Conservation (phyloP, 2,329 filamentous ascomycete species). For the Sclerotinia nivalis region DNA sequence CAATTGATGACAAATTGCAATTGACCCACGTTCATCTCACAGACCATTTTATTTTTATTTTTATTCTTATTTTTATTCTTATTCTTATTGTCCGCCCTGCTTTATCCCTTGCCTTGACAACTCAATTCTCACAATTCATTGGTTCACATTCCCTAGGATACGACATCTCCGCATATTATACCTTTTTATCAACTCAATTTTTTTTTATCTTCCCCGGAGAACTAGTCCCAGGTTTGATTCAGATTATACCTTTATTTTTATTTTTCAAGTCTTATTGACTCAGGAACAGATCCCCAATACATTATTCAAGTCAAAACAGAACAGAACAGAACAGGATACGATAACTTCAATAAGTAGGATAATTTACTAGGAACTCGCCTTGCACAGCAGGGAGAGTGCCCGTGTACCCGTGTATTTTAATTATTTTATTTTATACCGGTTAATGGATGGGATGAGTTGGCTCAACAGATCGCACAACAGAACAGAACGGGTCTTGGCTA, state of each 20-base stretch:
- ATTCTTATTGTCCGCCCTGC: neutral
- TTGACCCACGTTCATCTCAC: neutral
- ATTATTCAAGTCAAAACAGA: neutral
- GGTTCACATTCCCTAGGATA: neutral
- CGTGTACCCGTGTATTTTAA: neutral
- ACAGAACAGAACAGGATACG: neutral
- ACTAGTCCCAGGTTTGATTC: neutral
- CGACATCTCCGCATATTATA: neutral
- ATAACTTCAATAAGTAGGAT: neutral
- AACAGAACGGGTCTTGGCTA: neutral
- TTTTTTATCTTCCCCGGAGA: neutral
- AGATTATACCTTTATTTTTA: neutral
- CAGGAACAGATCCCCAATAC: neutral
- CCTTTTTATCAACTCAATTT: neutral
- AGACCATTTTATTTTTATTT: conserved; percentile 1
- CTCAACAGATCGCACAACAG: neutral
- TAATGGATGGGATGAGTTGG: neutral
- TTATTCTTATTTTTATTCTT: no score
- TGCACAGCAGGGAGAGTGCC: neutral
- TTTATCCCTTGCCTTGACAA: neutral
- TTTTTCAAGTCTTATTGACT: neutral
- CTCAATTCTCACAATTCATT: neutral
- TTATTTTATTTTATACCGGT: neutral
- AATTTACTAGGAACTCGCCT: neutral
- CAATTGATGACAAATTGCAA: neutral